Conservation (phyloP, 192 early-diverging fungal species). For the Backusella circina region DNA sequence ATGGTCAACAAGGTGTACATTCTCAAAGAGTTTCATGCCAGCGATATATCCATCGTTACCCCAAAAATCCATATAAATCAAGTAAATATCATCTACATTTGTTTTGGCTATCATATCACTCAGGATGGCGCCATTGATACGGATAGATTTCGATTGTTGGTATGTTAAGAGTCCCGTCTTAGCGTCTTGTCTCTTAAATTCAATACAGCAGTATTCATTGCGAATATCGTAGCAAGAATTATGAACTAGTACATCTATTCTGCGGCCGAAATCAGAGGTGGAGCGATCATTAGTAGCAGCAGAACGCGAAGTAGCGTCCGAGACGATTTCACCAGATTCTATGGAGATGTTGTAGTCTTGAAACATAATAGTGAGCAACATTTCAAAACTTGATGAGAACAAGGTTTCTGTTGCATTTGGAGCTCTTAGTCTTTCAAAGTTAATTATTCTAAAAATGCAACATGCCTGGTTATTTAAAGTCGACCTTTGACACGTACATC, state of each 20-base stretch:
- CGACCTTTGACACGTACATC: slow-evolving; percentile 6
- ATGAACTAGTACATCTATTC: too few relatives aligned
- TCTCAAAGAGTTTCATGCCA: slow-evolving; percentile 1
- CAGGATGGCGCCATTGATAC: too few relatives aligned
- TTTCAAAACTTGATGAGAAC: slow-evolving; percentile 2
- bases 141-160: too few relatives aligned
- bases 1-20: neutral
- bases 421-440: slow-evolving; percentile 10
- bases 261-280: too few relatives aligned
- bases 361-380: neutral
- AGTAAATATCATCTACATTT: slow-evolving; percentile 13
- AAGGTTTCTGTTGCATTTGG: slow-evolving; percentile 12
- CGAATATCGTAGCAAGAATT: too few relatives aligned
- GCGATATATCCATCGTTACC: slow-evolving; percentile 2
- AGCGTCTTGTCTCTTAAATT: too few relatives aligned
- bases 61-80: slow-evolving; percentile 9
- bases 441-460: slow-evolving; percentile 8
- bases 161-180: too few relatives aligned
- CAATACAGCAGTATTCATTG: too few relatives aligned
- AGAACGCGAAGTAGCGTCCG: neutral
- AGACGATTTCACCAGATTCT: slow-evolving; percentile 2
- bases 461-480: neutral
- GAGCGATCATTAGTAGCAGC: slow-evolving; percentile 3
- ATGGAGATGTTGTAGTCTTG: slow-evolving; percentile 6
- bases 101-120: too few relatives aligned